Base-by-base conservation (phyloP, 1,284 basidiomycete genomes). In the Boletellus deceptivus region DNA sequence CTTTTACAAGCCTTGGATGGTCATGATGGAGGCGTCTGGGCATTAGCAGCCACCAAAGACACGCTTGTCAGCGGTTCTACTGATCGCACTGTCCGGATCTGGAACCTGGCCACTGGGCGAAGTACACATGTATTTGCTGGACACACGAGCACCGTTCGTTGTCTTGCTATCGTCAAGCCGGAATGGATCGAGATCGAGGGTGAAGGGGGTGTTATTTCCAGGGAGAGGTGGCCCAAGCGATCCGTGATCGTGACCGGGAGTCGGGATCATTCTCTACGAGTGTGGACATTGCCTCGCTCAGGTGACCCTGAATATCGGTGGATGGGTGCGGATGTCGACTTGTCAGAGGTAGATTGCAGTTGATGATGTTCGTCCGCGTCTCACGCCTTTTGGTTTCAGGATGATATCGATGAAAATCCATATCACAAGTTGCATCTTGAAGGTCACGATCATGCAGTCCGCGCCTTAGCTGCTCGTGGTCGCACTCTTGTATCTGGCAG, bases 11-110 rank as follows among this genome's bases (percentile, higher is more conserved):
- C 85, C 1, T 77, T 98, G 18, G 80, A 89, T 51, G 94, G 94
- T 3, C 95, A 98, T 64, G 90, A 94, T 63, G 94, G 94, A 38
- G 94, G 95, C 31, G 93, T 98, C 3, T 98, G 94, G 94, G 94
- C 95, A 8, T 75, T 98, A 18, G 88, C 89, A 2, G 85, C 87
- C 2, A 86, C 79, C 52, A 85, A 89, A 65, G 88, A 96, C 63
- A 89, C 85, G 2, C 82, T 98, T 11, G 94, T 98, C 55, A 93
- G 88, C 55, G 95, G 94, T 17, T 92, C 90, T 33, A 98, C 95
- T 6, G 94, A 98, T 72, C 84, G 94, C 31, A 96, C 92, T 1
- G 91, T 98, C 36, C 83, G 95, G 40, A 88, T 97, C 44, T 98
- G 95, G 95, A 87, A 96, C 67, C 75, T 97, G 46, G 74, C 79